Base-by-base conservation (phyloP, 805 yeast species). In the Pichia kluyveri region DNA sequence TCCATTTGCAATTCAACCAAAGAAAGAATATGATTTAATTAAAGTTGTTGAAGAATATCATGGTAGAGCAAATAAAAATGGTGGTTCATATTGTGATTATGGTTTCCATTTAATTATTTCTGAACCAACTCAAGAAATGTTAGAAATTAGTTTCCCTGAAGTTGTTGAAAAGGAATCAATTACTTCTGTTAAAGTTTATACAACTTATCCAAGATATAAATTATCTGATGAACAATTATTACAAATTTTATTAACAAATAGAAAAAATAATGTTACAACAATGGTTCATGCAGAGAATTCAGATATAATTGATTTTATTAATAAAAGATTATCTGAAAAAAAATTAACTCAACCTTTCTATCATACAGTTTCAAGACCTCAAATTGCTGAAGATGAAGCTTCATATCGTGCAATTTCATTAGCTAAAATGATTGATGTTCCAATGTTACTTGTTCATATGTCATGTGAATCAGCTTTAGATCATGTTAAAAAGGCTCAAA, bases 261-360 rank as follows among this genome's bases (percentile, higher is more conserved):
- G 76, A 44, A 63, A 66, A 45, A 55, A 67, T 32, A 65, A 67
- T n/a, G 65, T 72, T 54, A 72, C 77, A 2, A 69, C 72, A 1
- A 70, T 72, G 74, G 67, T 73, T 32, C 77, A 72, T 51, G 76
- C 77, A 28, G 77, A 73, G 53, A 72, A 73, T 54, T 67, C 71
- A 44, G 77, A 72, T 51, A 65, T 72, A 43, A 71, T 72, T 45
- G 49, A 50, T 38, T 50, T 47, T 17, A 47, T 50, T 8, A 50
- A 43, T 23, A 68, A 68, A 31, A 67, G 67, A 44, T 55, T 72
- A 11, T 63, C 65, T 44, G 58, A 58, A 47, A 65, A 68, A 46
- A 59, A 61, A 5, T 55, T 68, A 50, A 61, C 66, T 2, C 70
- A 63, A 30, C 76, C 77, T 8, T 70, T 53, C 48, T 72, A 67